Evolutionary conservation across 257 asterid genomes (phyloP).

Genomic region (Solanum raphanifolium): DNA sequence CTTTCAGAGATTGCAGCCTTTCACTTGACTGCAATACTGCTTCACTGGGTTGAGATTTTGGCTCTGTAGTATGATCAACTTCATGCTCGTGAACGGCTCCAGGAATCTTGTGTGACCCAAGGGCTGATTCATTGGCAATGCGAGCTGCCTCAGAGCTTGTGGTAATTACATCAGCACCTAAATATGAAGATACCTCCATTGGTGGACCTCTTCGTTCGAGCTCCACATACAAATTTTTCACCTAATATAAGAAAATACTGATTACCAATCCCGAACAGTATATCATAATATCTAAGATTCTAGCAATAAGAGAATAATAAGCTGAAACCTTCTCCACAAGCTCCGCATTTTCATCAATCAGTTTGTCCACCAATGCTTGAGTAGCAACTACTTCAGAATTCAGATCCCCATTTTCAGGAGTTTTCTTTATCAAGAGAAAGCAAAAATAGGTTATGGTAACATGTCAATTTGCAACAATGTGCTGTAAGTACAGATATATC

Average conservation of each 20-base stretch:
- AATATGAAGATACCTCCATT: constrained; percentile 14
- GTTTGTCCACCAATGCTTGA: constrained; percentile 35
- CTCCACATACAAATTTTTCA: constrained; percentile 42
- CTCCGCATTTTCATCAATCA: constrained; percentile 42
- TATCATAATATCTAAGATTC: background rate
- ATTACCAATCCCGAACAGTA: background rate
- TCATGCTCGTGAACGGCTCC: constrained; percentile 11
- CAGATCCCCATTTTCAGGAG: constrained; percentile 32
- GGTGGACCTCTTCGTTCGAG: constrained; percentile 27
- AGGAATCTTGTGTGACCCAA: constrained; percentile 9
- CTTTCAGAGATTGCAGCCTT: constrained; percentile 26
- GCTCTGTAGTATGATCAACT: constrained; percentile 14
- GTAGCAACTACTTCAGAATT: constrained; percentile 33
- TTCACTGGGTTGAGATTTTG: constrained; percentile 19
- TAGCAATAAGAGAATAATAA: background rate
- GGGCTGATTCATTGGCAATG: constrained; percentile 13
- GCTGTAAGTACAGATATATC: background rate
- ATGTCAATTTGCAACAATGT: background rate
- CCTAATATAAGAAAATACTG: constrained; percentile 26
- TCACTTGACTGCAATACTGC: constrained; percentile 16
- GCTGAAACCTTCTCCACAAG: constrained; percentile 50
- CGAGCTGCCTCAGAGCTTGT: constrained; percentile 21
- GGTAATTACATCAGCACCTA: constrained; percentile 10
- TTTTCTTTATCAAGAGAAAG: constrained; percentile 28
- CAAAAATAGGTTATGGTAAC: background rate